These are phyloP conservation scores for Entophlyctis luteolus DNA, from an alignment of 192 early-diverging fungal species.

Conservation along the genomic window DNA sequence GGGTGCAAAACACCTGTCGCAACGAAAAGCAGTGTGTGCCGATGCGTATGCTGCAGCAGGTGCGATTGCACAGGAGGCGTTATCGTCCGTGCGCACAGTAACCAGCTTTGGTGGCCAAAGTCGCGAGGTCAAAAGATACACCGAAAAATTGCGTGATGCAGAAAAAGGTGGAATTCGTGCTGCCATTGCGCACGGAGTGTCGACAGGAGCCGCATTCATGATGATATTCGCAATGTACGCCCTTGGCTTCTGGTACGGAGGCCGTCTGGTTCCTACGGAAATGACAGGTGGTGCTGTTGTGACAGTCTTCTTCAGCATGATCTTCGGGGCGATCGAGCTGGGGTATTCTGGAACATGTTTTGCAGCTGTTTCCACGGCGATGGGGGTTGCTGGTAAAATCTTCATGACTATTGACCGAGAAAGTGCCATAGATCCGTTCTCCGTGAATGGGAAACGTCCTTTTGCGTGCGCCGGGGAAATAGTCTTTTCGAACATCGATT, in stretches of 20 bases:
- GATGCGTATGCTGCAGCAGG: conserved; percentile 35
- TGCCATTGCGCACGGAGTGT: conserved; percentile 40
- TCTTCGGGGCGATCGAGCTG: conserved; percentile 77
- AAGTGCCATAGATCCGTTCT: conserved; percentile 62
- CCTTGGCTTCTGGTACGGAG: conserved; percentile 55
- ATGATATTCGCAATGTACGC: conserved; percentile 34
- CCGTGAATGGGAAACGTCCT: not conserved
- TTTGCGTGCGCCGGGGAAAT: not conserved
- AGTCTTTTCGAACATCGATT: not conserved
- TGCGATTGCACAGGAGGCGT: conserved; percentile 45
- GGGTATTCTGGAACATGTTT: conserved; percentile 70
- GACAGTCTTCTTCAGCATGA: conserved; percentile 83
- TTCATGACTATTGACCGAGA: conserved; percentile 78
- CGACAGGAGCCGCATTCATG: conserved; percentile 30
- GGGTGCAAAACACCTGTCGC: conserved; percentile 24
- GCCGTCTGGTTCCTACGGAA: conserved; percentile 42
- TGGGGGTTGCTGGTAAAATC: conserved; percentile 77
- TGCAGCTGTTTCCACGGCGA: conserved; percentile 66
- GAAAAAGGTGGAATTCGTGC: conserved; percentile 43
- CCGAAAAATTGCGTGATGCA: conserved; percentile 22
- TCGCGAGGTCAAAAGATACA: conserved; percentile 26
- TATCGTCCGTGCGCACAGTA: conserved; percentile 41
- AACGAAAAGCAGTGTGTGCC: conserved; percentile 31
- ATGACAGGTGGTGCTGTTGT: conserved; percentile 55
- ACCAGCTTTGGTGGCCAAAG: conserved; percentile 38